Evolutionary conservation across 148 eudicot species (phyloP).

Genomic region (Rhododendron vialii): DNA sequence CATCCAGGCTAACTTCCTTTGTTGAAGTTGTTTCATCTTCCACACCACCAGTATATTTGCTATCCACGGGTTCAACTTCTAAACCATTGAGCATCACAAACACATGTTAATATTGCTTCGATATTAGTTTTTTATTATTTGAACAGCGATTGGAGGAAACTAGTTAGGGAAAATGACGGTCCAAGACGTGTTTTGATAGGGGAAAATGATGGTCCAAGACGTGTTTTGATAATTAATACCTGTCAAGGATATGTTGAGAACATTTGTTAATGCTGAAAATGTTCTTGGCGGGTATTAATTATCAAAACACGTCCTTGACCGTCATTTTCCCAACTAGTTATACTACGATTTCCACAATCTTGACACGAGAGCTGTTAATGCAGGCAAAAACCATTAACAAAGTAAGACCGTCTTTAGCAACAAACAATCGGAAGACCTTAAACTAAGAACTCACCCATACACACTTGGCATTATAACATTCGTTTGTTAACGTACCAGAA

Average conservation of each 20-base stretch:
- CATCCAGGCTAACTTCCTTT: constrained; percentile 48
- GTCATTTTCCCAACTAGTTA: too few relatives aligned
- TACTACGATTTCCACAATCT: neutral
- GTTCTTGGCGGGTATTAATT: too few relatives aligned
- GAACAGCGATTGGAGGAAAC: neutral
- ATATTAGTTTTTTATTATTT: neutral
- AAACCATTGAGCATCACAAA: neutral
- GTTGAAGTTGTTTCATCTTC: constrained; percentile 16
- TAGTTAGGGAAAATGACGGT: too few relatives aligned
- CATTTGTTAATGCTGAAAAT: too few relatives aligned
- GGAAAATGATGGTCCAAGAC: too few relatives aligned
- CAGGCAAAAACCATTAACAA: neutral
- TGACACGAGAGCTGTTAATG: neutral
- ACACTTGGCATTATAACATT: neutral
- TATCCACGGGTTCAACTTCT: constrained; percentile 21
- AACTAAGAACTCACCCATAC: neutral
- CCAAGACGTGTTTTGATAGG: too few relatives aligned
- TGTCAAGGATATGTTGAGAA: too few relatives aligned
- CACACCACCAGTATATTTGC: constrained; percentile 6
- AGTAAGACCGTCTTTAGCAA: neutral
- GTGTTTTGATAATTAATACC: too few relatives aligned
- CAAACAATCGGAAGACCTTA: neutral
- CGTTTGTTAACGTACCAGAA: neutral
- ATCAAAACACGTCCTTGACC: too few relatives aligned
- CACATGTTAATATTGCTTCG: neutral